These are phyloP conservation scores for Eimeria falciformis DNA, from an alignment of 169 alveolate species.

Conservation along the genomic window DNA sequence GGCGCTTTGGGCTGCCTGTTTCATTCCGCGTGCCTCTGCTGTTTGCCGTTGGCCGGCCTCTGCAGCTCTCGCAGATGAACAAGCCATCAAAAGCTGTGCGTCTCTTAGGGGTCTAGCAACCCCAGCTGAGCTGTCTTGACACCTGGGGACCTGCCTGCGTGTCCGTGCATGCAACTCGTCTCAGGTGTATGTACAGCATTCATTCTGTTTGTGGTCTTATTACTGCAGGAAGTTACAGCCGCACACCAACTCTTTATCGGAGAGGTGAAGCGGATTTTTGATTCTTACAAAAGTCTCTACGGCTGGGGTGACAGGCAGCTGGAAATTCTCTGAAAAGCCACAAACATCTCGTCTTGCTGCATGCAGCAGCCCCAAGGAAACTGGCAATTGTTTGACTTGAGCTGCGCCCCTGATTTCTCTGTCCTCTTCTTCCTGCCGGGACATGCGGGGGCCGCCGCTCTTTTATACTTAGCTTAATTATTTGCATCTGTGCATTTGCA, in stretches of 20 bases:
- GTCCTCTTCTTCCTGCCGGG: too few relatives aligned
- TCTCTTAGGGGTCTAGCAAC: neutral
- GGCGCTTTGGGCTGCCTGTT: constrained; percentile 78
- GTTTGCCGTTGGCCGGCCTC: constrained; percentile 73
- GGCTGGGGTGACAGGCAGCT: constrained; percentile 72
- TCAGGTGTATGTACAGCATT: too few relatives aligned
- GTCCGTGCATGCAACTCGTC: too few relatives aligned
- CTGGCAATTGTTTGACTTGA: neutral
- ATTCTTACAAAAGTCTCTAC: constrained; percentile 71
- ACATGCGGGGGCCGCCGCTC: too few relatives aligned
- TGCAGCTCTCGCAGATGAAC: constrained; percentile 56
- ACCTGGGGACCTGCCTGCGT: too few relatives aligned
- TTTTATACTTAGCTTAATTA: too few relatives aligned
- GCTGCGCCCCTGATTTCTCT: neutral
- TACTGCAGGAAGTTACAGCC: constrained; percentile 65
- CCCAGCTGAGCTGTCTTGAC: too few relatives aligned
- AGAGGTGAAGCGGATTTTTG: constrained; percentile 66
- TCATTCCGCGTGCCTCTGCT: constrained; percentile 76
- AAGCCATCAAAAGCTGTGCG: constrained; percentile 65
- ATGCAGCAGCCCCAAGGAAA: neutral
- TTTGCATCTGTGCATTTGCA: too few relatives aligned
- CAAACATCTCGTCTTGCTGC: neutral
- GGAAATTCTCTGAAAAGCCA: constrained; percentile 45
- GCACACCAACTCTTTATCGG: constrained; percentile 60
- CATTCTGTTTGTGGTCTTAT: neutral